Evolutionary conservation across 1,139 yeast genomes (phyloP), one percentile per base, ranked within the genome.

Genomic region (Kluyveromyces sp.): DNA sequence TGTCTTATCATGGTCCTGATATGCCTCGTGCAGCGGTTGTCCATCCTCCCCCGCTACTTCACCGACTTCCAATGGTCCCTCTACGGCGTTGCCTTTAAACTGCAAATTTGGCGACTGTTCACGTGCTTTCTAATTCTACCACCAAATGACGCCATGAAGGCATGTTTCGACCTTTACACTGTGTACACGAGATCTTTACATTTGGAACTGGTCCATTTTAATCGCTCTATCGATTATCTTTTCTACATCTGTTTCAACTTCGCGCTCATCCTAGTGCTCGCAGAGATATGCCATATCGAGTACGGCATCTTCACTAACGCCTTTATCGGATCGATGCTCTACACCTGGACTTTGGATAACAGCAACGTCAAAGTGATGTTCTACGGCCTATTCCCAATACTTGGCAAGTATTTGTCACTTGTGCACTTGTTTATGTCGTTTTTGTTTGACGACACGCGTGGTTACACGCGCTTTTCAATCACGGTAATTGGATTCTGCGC

Each of bases 341-440:
- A 53, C 41, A 58, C 64, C 3, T 64, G 67, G 64, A 57, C 66
- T 4, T 50, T 63, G 41, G 59, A 57, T 50, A 59, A 63, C 47
- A 48, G 59, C 30, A 55, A 63, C 43, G 48, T 52, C 25, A 52
- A 55, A 39, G 55, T 61, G 3, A 53, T 55, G 53, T 61, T 58
- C 48, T 63, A 56, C 46, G 66, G 67, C 4, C 48, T 64, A 4
- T 49, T 64, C 39, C 65, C 66, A n/a, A 52, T 64, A 8, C 53
- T 55, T 48, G 67, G 64, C 34, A 61, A 61, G 49, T 62, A 55
- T 45, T 54, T 53, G 38, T 64, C 65, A 10, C 34, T 63, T 5
- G 36, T 64, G 26, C 59, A 63, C 36, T 48, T 63, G n/a, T 46
- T 59, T 25, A 47, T 57, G 8, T 47, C 61, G 21, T 56, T 60